A percentile compares a stretch with the other conserved stretches of the same genome.
Conservation (phyloP, 371 early-diverging fungal genomes). For the Rhizopus arrhizus region DNA sequence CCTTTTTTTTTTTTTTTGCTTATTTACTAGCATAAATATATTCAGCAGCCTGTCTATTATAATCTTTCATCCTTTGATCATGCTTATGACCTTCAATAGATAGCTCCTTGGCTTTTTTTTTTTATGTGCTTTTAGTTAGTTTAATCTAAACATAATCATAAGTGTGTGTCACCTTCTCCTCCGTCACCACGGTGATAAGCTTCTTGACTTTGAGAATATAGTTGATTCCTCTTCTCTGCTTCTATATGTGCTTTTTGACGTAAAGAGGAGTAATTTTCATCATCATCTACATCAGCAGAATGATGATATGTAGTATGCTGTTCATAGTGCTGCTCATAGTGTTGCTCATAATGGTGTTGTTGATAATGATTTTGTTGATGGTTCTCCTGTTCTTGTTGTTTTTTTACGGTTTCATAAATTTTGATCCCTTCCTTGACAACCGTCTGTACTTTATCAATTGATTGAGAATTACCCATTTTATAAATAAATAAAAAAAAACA, state of each 20-base stretch:
- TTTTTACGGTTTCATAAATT: slow-evolving; percentile 34
- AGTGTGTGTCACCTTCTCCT: slow-evolving; percentile 35
- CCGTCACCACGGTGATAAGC: slow-evolving; percentile 49
- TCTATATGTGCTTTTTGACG: slow-evolving; percentile 46
- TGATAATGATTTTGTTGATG: not conserved
- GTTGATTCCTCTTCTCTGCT: slow-evolving; percentile 47
- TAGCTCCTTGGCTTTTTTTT: slow-evolving; percentile 49
- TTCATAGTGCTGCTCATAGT: slow-evolving; percentile 18
- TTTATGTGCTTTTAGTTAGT: not conserved
- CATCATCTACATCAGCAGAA: slow-evolving; percentile 32
- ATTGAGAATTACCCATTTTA: slow-evolving; percentile 25
- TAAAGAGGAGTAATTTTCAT: slow-evolving; percentile 37
- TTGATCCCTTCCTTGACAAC: slow-evolving; percentile 30
- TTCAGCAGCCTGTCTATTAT: slow-evolving; percentile 57
- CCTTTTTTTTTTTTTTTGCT: not conserved
- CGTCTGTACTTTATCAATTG: slow-evolving; percentile 30
- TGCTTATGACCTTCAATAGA: slow-evolving; percentile 58
- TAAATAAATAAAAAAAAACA: slow-evolving; percentile 5
- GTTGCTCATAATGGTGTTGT: not conserved
- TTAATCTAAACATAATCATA: not conserved
- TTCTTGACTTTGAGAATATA: slow-evolving; percentile 43
- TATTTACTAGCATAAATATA: slow-evolving; percentile 48
- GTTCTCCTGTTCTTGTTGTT: slow-evolving; percentile 22
- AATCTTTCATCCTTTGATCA: slow-evolving; percentile 54
- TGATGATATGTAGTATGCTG: slow-evolving; percentile 16